Percentiles rank a stretch among this genome's conserved stretches.
These are phyloP conservation scores for Zygosaccharomyces pseudorouxii DNA, from an alignment of 805 yeast genomes.

Conservation along the genomic window DNA sequence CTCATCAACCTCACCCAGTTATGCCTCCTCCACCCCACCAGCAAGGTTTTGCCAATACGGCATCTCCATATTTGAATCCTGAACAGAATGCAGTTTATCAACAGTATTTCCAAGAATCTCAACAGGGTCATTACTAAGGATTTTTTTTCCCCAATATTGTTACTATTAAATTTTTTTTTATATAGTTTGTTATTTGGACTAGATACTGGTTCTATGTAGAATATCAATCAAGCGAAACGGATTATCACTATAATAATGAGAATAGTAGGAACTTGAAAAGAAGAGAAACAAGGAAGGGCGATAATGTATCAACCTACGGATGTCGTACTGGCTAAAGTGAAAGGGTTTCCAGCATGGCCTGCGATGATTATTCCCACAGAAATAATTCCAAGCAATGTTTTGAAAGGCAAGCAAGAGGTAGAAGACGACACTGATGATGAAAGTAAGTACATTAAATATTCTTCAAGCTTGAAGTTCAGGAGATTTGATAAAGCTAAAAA, in stretches of 20 bases:
- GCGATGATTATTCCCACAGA: slow-evolving; percentile 67
- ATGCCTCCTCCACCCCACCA: slow-evolving; percentile 36
- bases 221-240: slow-evolving; percentile 5
- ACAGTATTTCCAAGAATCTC: slow-evolving; percentile 58
- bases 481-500: slow-evolving; percentile 18
- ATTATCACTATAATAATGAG: background rate
- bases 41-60: slow-evolving; percentile 31
- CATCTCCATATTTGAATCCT: slow-evolving; percentile 41
- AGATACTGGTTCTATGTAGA: slow-evolving; percentile 4
- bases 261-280: background rate
- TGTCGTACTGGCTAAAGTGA: slow-evolving; percentile 71
- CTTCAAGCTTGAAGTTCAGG: slow-evolving; percentile 25
- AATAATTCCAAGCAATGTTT: slow-evolving; percentile 54
- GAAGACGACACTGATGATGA: slow-evolving; percentile 14
- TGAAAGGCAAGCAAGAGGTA: slow-evolving; percentile 26
- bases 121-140: slow-evolving; percentile 48
- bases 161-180: background rate
- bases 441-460: slow-evolving; percentile 23
- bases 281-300: background rate
- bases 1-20: slow-evolving; percentile 14
- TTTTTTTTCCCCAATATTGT: background rate
- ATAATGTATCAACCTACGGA: slow-evolving; percentile 42
- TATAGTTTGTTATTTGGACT: slow-evolving; percentile 6
- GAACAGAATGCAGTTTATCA: slow-evolving; percentile 56
- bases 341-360: slow-evolving; percentile 91